Conservation (phyloP, 345 rosid genomes). For the Sonneratia caseolaris region DNA sequence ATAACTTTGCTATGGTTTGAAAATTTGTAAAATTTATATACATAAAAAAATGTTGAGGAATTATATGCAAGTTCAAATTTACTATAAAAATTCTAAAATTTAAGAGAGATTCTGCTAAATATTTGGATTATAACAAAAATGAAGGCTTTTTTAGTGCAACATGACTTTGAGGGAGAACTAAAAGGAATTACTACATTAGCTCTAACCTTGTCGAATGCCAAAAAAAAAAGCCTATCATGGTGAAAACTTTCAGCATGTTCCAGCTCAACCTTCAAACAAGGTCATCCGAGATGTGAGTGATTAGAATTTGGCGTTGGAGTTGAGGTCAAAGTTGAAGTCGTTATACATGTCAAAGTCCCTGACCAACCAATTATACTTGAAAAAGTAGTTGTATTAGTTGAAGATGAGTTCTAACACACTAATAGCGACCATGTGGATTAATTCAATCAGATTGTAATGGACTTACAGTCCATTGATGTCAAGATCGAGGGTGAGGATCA, state of each 20-base stretch:
- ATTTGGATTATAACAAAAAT: too few relatives aligned
- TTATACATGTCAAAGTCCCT: background rate
- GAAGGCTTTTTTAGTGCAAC: background rate
- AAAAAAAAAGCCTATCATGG: background rate
- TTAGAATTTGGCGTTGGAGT: background rate
- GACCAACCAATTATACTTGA: background rate
- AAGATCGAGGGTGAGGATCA: background rate
- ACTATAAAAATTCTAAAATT: too few relatives aligned
- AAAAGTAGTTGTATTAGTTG: too few relatives aligned
- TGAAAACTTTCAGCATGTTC: background rate
- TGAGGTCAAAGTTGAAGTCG: background rate
- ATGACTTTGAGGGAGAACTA: background rate
- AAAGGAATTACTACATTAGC: background rate
- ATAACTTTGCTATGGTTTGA: too few relatives aligned
- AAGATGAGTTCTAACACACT: background rate
- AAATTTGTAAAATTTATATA: too few relatives aligned
- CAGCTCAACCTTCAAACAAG: background rate
- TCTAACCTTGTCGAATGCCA: background rate
- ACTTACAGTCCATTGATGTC: background rate
- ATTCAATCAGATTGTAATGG: background rate
- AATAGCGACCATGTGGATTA: background rate
- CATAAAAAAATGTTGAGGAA: too few relatives aligned
- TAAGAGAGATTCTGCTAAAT: too few relatives aligned
- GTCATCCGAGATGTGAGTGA: background rate
- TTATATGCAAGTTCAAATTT: too few relatives aligned